Evolutionary conservation across 78 protist species (phyloP).

Genomic region (Tieghemostelium lacteum): DNA sequence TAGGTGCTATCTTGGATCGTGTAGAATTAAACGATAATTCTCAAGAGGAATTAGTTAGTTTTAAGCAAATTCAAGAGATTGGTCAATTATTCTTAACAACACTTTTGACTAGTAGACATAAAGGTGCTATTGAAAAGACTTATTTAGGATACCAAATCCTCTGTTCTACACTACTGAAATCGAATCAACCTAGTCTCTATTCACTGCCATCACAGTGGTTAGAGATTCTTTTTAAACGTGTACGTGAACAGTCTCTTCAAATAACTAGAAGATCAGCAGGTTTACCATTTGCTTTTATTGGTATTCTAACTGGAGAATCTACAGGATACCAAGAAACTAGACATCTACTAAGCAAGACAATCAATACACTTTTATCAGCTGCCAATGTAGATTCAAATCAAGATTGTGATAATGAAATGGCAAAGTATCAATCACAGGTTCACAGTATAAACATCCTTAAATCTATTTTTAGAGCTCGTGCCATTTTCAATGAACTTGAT

Average conservation of each 20-base stretch:
- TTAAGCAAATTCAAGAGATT: slow-evolving; percentile 62
- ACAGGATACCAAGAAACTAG: slow-evolving; percentile 10
- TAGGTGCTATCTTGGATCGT: slow-evolving; percentile 62
- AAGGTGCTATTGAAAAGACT: slow-evolving; percentile 83
- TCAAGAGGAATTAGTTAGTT: not conserved
- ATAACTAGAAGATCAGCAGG: slow-evolving; percentile 79
- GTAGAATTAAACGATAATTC: slow-evolving; percentile 24
- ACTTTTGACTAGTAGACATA: slow-evolving; percentile 52
- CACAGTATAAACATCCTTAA: slow-evolving; percentile 76
- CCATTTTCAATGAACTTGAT: slow-evolving; percentile 68
- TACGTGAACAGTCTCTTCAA: slow-evolving; percentile 63
- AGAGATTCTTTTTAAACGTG: slow-evolving; percentile 34
- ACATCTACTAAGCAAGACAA: slow-evolving; percentile 34
- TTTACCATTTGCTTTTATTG: slow-evolving; percentile 72
- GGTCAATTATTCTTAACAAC: slow-evolving; percentile 61
- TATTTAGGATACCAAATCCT: slow-evolving; percentile 77
- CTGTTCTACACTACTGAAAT: slow-evolving; percentile 56
- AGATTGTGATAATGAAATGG: not conserved
- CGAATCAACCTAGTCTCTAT: slow-evolving; percentile 4
- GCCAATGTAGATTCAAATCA: slow-evolving; percentile 13
- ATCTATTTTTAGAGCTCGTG: slow-evolving; percentile 40
- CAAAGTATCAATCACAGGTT: slow-evolving; percentile 55
- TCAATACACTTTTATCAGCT: slow-evolving; percentile 18
- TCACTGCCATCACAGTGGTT: slow-evolving; percentile 72
- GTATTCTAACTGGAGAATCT: slow-evolving; percentile 70